Conservation (phyloP, 2,329 filamentous ascomycete genomes). For the Apiospora saccharicola region DNA sequence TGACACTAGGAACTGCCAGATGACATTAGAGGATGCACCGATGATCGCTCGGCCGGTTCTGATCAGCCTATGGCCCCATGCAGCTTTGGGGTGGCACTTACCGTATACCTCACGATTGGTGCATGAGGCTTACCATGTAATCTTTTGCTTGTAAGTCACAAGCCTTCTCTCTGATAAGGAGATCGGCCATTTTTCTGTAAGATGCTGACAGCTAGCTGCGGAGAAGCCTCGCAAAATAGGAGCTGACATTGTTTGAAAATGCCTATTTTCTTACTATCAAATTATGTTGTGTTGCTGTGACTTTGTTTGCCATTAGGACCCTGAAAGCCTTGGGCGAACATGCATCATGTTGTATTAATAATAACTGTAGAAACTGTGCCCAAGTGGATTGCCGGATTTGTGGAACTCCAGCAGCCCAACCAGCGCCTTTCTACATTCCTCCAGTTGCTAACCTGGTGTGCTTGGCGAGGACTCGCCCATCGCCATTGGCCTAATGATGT, state of each 20-base stretch:
- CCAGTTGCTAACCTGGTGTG: not conserved
- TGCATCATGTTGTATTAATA: constrained; percentile 19
- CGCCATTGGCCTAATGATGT: not conserved
- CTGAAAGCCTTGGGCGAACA: not conserved
- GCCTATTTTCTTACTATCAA: not conserved
- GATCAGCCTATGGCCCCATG: not conserved
- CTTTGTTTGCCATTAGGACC: not conserved
- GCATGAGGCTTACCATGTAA: constrained; percentile 3
- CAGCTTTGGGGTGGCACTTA: constrained; percentile 2
- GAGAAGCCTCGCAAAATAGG: not conserved
- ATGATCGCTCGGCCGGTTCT: not conserved
- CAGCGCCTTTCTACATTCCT: not conserved
- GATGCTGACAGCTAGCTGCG: constrained; percentile 2
- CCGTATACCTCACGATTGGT: constrained; percentile 16
- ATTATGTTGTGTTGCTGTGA: not conserved
- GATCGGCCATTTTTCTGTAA: not conserved
- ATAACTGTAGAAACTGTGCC: constrained; percentile 8
- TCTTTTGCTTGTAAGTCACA: constrained; percentile 3
- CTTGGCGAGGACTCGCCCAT: not conserved
- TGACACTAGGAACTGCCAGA: constrained; percentile 3
- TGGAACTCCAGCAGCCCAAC: constrained; percentile 10
- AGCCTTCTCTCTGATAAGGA: not conserved
- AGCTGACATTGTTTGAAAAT: not conserved
- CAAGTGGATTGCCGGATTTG: constrained; percentile 5
- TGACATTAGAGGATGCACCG: constrained; percentile 1